Conservation (phyloP, 2,329 filamentous ascomycete genomes). For the Rutstroemia sydowiana region DNA sequence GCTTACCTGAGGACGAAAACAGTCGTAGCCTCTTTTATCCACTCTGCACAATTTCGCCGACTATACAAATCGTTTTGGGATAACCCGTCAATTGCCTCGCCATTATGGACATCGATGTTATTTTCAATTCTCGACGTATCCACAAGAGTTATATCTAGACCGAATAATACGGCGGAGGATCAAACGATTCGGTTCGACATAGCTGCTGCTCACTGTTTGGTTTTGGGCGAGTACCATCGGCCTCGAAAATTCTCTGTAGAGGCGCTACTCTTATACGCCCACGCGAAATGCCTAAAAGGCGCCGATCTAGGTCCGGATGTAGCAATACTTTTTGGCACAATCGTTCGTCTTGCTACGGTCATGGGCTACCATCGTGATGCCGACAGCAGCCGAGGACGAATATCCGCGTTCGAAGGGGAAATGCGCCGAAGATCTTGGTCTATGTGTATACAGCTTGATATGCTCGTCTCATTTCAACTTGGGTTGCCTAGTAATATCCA, state of each 20-base stretch:
- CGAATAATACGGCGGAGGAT: neutral
- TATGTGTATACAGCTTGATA: conserved; percentile 49
- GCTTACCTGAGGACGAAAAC: conserved; percentile 17
- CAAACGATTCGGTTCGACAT: conserved; percentile 3
- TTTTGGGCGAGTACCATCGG: conserved; percentile 42
- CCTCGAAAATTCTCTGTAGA: conserved; percentile 41
- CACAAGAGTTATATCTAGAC: conserved; percentile 5
- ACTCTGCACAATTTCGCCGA: conserved; percentile 19
- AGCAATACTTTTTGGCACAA: conserved; percentile 43
- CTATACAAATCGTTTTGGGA: conserved; percentile 21
- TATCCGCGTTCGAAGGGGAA: conserved; percentile 47
- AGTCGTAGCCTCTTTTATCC: conserved; percentile 18
- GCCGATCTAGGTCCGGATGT: conserved; percentile 44
- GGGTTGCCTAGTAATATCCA: conserved; percentile 51
- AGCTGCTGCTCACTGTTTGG: conserved; percentile 40
- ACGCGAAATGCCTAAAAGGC: conserved; percentile 43
- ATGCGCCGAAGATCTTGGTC: conserved; percentile 57
- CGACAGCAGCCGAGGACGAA: conserved; percentile 14
- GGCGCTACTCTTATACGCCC: conserved; percentile 43
- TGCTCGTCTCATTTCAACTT: conserved; percentile 58
- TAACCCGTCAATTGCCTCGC: conserved; percentile 8
- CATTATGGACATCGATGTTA: conserved; percentile 23
- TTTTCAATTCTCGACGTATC: conserved; percentile 20
- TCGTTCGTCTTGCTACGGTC: conserved; percentile 46
- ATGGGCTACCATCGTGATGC: conserved; percentile 54